Evolutionary conservation across 208 protist species (phyloP).

Genomic region (Acanthamoeba castellanii): DNA sequence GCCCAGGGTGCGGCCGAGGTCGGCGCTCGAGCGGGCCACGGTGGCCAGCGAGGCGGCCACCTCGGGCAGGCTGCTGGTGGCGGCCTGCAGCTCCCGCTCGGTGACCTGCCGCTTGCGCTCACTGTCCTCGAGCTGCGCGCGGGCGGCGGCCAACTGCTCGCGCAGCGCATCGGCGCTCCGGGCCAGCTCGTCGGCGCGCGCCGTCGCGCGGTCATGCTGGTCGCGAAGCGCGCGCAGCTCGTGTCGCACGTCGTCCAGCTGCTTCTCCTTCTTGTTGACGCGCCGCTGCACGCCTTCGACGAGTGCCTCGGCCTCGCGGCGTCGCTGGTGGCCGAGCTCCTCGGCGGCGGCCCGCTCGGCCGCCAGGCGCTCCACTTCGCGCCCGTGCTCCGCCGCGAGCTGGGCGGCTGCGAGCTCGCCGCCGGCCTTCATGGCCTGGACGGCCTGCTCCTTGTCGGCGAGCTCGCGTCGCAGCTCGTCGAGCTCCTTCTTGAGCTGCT

Average conservation of each 20-base stretch:
- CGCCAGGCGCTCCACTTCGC: neutral
- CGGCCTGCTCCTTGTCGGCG: neutral
- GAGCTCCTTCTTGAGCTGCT: neutral
- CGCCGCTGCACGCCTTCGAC: neutral
- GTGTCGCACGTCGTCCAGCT: neutral
- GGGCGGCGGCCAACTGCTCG: neutral
- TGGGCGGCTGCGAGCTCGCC: neutral
- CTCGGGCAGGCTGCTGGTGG: neutral
- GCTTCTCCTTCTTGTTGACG: neutral
- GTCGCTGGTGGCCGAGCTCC: neutral
- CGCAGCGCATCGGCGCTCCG: neutral
- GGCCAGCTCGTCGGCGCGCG: neutral
- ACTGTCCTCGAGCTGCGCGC: neutral
- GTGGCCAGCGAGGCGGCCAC: conserved; percentile 23
- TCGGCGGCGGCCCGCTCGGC: neutral
- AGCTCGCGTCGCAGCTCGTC: neutral
- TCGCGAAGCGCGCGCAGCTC: neutral
- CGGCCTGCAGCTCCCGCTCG: neutral
- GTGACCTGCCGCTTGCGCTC: neutral
- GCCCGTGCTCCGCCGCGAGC: neutral
- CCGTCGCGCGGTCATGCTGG: neutral
- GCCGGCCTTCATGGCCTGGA: neutral
- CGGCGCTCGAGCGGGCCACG: neutral
- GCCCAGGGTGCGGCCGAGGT: conserved; percentile 9
- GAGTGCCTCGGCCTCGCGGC: neutral